Conservation (phyloP, 345 rosid genomes). For the Eucalyptus sp. region DNA sequence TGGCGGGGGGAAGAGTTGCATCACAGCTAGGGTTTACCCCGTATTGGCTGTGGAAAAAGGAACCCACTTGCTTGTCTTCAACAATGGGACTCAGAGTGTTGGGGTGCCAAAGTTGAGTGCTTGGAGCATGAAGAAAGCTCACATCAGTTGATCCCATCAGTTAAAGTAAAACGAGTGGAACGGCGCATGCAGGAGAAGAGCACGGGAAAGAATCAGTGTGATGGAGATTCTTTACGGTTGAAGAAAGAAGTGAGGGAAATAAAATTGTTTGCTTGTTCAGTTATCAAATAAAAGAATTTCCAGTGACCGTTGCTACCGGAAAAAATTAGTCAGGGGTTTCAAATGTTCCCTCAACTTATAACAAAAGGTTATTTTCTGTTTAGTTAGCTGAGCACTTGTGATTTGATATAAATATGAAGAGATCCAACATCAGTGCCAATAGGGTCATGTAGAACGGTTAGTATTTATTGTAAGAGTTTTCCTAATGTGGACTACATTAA, state of each 20-base stretch:
- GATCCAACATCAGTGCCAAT: no score
- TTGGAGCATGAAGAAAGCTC: slow-evolving; percentile 68
- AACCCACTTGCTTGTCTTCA: slow-evolving; percentile 48
- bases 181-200: neutral
- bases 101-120: slow-evolving; percentile 25
- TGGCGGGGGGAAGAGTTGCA: slow-evolving; percentile 52
- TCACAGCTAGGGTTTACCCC: slow-evolving; percentile 77
- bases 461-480: no score
- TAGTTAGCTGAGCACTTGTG: neutral
- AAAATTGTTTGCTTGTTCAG: neutral
- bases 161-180: neutral
- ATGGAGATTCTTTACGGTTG: neutral
- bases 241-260: neutral
- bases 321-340: neutral
- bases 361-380: neutral
- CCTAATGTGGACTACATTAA: no score
- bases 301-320: neutral
- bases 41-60: slow-evolving; percentile 20
- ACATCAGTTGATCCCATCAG: slow-evolving; percentile 10
- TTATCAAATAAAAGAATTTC: neutral
- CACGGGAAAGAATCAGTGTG: neutral
- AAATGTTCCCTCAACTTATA: neutral
- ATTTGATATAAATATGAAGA: neutral
- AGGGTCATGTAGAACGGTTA: no score
- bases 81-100: slow-evolving; percentile 42